Conservation (phyloP, 163 green algal genomes). For the Chloroidium sp. region DNA sequence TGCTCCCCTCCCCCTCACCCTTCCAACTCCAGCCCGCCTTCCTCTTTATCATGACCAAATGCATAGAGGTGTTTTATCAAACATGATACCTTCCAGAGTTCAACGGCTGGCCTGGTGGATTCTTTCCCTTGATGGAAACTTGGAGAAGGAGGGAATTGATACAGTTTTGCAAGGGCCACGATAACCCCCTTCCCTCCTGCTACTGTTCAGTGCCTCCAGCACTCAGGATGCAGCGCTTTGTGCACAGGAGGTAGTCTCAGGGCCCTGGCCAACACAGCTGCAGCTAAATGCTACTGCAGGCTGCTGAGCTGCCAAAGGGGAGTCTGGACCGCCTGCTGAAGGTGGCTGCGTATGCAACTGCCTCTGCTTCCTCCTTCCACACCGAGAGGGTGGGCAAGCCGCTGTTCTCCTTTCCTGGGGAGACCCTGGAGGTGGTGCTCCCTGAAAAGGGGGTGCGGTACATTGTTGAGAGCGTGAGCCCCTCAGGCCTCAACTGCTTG, state of each 20-base stretch:
- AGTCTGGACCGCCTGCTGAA: constrained; percentile 39
- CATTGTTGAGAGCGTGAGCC: constrained; percentile 55
- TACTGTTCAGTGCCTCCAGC: not conserved
- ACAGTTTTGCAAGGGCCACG: too few species aligned
- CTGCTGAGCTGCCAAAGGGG: constrained; percentile 28
- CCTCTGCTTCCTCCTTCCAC: constrained; percentile 44
- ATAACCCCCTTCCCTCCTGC: not conserved
- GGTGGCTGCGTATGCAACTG: constrained; percentile 47
- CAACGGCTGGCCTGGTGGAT: too few species aligned
- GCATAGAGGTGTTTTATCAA: too few species aligned
- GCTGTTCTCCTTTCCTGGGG: constrained; percentile 66
- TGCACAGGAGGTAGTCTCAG: too few species aligned
- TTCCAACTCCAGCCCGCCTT: too few species aligned
- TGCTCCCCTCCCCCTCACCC: too few species aligned
- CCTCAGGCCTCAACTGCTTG: not conserved
- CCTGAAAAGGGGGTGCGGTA: constrained; percentile 47
- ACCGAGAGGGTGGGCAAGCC: constrained; percentile 60
- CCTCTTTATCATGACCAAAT: too few species aligned
- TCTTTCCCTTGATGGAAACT: too few species aligned
- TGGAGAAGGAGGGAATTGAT: too few species aligned
- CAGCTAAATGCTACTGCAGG: constrained; percentile 7
- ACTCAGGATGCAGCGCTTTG: too few species aligned
- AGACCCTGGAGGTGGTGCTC: constrained; percentile 59
- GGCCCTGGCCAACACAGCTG: too few species aligned
- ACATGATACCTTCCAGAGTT: too few species aligned